Conservation (phyloP, 345 rosid genomes). For the Anacardium occidentale region DNA sequence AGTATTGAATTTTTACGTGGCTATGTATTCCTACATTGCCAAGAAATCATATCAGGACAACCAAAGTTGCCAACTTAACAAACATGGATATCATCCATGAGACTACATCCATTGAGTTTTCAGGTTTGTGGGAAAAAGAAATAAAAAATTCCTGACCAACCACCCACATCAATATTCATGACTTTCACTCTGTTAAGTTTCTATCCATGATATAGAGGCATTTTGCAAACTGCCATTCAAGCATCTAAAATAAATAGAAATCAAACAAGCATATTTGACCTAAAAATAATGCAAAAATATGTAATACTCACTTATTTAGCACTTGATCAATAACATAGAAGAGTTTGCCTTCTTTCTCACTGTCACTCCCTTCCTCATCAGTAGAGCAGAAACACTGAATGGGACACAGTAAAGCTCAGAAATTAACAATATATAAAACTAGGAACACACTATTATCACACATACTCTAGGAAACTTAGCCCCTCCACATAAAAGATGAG, state of each 20-base stretch:
- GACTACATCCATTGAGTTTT: not conserved
- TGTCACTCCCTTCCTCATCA: slow-evolving; percentile 16
- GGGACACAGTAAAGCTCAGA: slow-evolving; percentile 4
- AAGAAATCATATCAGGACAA: not conserved
- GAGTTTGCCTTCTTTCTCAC: slow-evolving; percentile 10
- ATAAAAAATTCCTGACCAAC: not conserved
- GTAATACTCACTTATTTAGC: slow-evolving; percentile 18
- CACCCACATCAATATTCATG: not conserved
- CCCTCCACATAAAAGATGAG: not conserved
- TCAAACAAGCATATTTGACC: not conserved
- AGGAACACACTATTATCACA: not conserved
- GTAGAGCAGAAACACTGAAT: slow-evolving; percentile 9
- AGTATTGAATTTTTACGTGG: not conserved
- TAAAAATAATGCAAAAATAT: not conserved
- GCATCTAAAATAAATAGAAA: not conserved
- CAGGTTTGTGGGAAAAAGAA: not conserved
- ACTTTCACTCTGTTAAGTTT: not conserved
- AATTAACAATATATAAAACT: not conserved
- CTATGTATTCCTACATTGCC: not conserved
- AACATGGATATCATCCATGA: not conserved
- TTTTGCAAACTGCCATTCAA: not conserved
- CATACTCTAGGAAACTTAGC: not conserved
- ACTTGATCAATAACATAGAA: not conserved
- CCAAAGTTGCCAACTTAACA: not conserved
- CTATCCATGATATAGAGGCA: not conserved